Percentiles rank a stretch among this genome's conserved stretches.
These are phyloP conservation scores for Seiridium cupressi DNA, from an alignment of 2,329 filamentous ascomycete species.

Conservation along the genomic window DNA sequence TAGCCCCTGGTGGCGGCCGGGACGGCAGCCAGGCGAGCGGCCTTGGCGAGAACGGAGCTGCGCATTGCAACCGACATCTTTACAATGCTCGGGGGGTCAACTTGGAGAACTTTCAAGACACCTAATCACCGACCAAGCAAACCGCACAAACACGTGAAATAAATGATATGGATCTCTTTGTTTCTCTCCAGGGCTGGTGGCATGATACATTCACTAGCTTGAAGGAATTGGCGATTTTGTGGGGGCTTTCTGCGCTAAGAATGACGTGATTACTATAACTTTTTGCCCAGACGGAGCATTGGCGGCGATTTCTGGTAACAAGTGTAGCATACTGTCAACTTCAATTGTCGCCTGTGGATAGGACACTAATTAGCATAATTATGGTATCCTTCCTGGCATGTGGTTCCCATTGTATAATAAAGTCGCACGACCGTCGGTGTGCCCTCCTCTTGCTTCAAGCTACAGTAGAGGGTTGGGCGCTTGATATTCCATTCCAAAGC, in stretches of 20 bases:
- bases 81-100: background rate
- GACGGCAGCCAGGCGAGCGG: background rate
- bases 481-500: no score
- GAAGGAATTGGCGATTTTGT: background rate
- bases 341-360: no score
- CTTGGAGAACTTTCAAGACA: background rate
- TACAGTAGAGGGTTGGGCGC: no score
- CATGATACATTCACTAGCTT: background rate
- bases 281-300: no score
- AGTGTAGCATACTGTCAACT: no score
- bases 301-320: no score
- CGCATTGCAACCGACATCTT: background rate
- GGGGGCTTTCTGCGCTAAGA: background rate
- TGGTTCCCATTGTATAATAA: no score
- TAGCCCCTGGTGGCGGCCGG: background rate
- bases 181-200: background rate
- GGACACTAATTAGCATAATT: no score
- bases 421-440: no score
- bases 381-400: no score
- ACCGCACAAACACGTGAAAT: background rate
- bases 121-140: background rate
- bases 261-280: conserved; percentile 5
- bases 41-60: background rate
- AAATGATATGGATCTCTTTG: background rate
- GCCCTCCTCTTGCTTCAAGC: no score